Base-by-base conservation (phyloP, 768 basidiomycete species). In the Mycena floridula region DNA sequence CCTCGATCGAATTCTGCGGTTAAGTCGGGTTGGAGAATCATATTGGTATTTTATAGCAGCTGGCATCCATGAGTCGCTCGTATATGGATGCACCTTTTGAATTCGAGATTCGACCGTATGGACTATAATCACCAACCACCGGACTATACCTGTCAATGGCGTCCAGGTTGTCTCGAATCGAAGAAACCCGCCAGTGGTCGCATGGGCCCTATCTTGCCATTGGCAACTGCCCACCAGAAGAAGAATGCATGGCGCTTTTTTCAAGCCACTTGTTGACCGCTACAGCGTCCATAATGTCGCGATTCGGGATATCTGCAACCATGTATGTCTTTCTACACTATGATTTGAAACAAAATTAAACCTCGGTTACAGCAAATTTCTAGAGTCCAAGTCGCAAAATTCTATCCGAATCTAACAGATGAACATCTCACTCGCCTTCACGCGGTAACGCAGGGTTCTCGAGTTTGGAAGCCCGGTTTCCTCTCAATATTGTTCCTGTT, bases 171-270 rank as follows among this genome's bases (percentile, higher is more conserved):
- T 11, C 37, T 9, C 37, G 9, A 15, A 9, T 20, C 37, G 37
- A 32, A 32, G 16, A 32, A 16, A n/a, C n/a, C n/a, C n/a, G n/a
- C n/a, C 11, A 9, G 28, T n/a, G n/a, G n/a, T n/a, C 28, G 11
- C 28, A 16, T 16, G 9, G 9, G 37, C 11, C 37, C 9, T 9
- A 9, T 32, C 9, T 42, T 21, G 40, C 40, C 12, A 42, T n/a
- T n/a, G n/a, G n/a, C n/a, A n/a, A n/a, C 40, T 7, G 40, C 40
- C 13, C 40, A 16, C 13, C 40, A 42, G 18, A 42, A 42, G 26
- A n/a, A n/a, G n/a, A n/a, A n/a, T n/a, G 40, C 24, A 42, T 24
- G 40, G 40, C 15, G 40, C 40, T 13, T 42, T 42, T 25, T 42
- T 42, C 24, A 42, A 21, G 15, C 40, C 40, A 25, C 11, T 42